These are phyloP conservation scores for Entomortierella beljakovae DNA, from an alignment of 192 early-diverging fungal species.

Conservation along the genomic window DNA sequence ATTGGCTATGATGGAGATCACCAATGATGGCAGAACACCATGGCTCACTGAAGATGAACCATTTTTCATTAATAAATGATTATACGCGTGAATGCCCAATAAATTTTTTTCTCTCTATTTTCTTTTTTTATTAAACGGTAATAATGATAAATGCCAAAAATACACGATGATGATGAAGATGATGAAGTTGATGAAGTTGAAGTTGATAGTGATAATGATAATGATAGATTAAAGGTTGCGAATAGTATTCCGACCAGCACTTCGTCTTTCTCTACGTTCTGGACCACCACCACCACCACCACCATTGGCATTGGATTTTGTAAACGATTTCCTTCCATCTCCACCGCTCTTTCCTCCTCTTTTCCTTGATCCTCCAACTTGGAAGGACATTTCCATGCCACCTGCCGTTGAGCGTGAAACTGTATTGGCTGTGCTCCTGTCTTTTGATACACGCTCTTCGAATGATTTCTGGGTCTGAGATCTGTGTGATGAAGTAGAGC, in stretches of 20 bases:
- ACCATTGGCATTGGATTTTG: slow-evolving; percentile 4
- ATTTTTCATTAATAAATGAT: too few species aligned
- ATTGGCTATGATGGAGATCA: too few species aligned
- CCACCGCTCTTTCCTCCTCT: slow-evolving; percentile 25
- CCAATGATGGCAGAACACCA: too few species aligned
- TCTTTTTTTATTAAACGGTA: too few species aligned
- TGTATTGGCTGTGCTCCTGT: slow-evolving; percentile 29
- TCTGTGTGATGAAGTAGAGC: slow-evolving; percentile 36
- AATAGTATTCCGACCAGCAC: slow-evolving; percentile 48
- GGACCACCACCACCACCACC: slow-evolving; percentile 25
- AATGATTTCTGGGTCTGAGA: slow-evolving; percentile 53
- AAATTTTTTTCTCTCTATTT: too few species aligned
- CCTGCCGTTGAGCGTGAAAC: slow-evolving; percentile 48
- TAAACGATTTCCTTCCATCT: slow-evolving; percentile 16
- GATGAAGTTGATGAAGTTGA: not conserved
- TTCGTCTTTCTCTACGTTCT: slow-evolving; percentile 42
- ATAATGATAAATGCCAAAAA: not conserved
- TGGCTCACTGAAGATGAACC: too few species aligned
- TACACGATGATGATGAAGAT: not conserved
- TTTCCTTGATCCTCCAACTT: slow-evolving; percentile 29
- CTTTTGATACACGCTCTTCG: slow-evolving; percentile 47
- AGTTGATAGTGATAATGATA: slow-evolving; percentile 3
- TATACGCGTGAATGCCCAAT: too few species aligned
- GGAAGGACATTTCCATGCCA: slow-evolving; percentile 56
- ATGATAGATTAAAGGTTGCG: slow-evolving; percentile 21